phyloP scores from a whole-genome alignment of 208 protist genomes.

The Tritrichomonas musculus region DNA sequence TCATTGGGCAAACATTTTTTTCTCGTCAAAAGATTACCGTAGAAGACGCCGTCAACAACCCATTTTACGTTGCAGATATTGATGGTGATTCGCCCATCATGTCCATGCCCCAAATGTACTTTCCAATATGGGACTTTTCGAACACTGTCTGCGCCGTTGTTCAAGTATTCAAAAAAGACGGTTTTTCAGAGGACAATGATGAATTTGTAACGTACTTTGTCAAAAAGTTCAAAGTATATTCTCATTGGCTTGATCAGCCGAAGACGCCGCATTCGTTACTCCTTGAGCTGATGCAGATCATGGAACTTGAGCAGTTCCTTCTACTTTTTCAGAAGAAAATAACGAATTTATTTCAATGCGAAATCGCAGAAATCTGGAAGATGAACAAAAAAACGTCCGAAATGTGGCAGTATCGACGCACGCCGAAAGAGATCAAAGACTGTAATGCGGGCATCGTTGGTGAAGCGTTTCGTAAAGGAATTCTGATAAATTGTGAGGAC shows the following conservation, averaged over 20 bases:
- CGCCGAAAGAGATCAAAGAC: not conserved
- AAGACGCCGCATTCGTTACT: not conserved
- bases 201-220: not conserved
- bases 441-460: not conserved
- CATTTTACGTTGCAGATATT: not conserved
- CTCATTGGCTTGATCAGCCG: not conserved
- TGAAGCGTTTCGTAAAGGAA: not conserved
- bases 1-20: not conserved
- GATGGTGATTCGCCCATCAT: not conserved
- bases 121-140: not conserved
- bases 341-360: not conserved
- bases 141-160: constrained; percentile 8
- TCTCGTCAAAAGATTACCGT: not conserved
- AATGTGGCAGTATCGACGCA: not conserved
- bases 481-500: not conserved
- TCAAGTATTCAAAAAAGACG: not conserved
- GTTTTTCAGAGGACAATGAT: not conserved
- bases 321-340: constrained; percentile 9
- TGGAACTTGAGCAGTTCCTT: not conserved
- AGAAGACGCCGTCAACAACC: not conserved
- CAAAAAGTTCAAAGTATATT: not conserved
- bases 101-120: not conserved
- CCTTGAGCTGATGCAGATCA: not conserved
- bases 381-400: not conserved
- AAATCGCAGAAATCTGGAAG: constrained; percentile 7